Base-by-base conservation (phyloP, 805 yeast species). In the Aciculoconidium aculeatum region DNA sequence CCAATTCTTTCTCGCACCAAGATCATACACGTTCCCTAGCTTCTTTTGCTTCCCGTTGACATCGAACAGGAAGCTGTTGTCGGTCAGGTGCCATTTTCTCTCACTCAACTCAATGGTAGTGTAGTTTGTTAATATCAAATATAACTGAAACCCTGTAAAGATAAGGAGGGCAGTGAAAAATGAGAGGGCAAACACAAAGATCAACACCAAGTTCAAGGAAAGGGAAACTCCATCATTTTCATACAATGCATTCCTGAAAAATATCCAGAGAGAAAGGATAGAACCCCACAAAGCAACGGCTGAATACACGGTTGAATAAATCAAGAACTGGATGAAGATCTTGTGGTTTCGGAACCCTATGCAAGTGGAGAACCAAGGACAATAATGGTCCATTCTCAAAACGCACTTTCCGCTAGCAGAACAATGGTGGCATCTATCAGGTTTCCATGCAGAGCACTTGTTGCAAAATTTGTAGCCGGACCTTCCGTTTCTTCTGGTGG, bases 341-440 rank as follows among this genome's bases (percentile, higher is more conserved):
- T 86, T 82, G 40, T 83, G 87, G 55, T 90, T 90, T 16, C 60
- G 59, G 55, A 74, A 80, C 0, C 97, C 97, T 34, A 90, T 72
- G 53, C 96, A 88, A 4, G 75, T 65, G 2, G 94, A 79, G 53
- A 87, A 86, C 97, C 97, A 90, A 0, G 96, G 96, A 40, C 80
- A 73, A 47, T 73, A 77, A 40, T 73, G 80, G 49, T 73, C 79
- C 79, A 73, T 73, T 24, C 60, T 44, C 22, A 73, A 45, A 2
- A 70, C 49, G 47, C 80, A 73, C 31, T 40, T 49, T 3, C 57
- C 54, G 32, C 76, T 69, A 10, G 66, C 40, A 1, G 75, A 65
- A 44, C 80, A 73, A 47, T 73, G 80, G 42, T 73, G 80, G 30
- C 72, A 58, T 35, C 80, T 47, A 45, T 73, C 80, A 0, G 80